Evolutionary conservation across 2,329 filamentous ascomycete genomes (phyloP), one percentile per base, ranked within the genome.

Genomic region (Clarireedia monteithiana): DNA sequence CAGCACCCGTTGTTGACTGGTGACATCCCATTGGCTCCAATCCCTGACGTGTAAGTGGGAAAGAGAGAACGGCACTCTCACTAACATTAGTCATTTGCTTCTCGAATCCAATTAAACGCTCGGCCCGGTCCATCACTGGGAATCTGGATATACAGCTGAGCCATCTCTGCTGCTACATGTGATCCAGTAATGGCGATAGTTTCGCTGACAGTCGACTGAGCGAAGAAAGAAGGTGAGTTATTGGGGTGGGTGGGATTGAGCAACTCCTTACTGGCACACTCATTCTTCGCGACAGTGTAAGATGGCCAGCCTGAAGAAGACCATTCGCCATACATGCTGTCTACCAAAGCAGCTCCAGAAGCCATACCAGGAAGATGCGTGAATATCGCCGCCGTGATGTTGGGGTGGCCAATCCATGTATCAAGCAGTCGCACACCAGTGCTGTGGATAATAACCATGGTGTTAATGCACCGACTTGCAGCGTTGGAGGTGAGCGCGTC

Each of bases 371-470:
- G 80, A 40, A 84, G 72, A 65, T 79, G 78, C 12, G 80, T 81
- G 62, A 76, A 83, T 15, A 85, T 65, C 52, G 86, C 78, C 26
- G 81, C 83, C 7, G 79, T 83, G 26, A 85, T 77, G 65, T 85
- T 85, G 9, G 75, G 73, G 64, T 82, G 75, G 40, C 82, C 71
- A 59, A 78, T 76, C 67, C 76, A 84, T 3, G 79, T 72, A 57
- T 85, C 82, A 0, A 86, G 77, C 0, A 83, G 67, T 0, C 82
- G 73, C 6, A 77, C 71, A 0, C 83, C 84, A 0, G 81, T 81
- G 53, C 84, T 85, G 67, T 87, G 82, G 10, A 86, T 73, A 1
- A 84, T 72, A 0, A 86, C 83, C 10, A 86, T 74, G 0, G 83
- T 86, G 63, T 82, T 84, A 62, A 71, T 75, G 69, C 83, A 86